Percentiles rank a stretch among this genome's conserved stretches.
These are phyloP conservation scores for Pholiota adiposa DNA, from an alignment of 1,284 basidiomycete genomes.

Conservation along the genomic window DNA sequence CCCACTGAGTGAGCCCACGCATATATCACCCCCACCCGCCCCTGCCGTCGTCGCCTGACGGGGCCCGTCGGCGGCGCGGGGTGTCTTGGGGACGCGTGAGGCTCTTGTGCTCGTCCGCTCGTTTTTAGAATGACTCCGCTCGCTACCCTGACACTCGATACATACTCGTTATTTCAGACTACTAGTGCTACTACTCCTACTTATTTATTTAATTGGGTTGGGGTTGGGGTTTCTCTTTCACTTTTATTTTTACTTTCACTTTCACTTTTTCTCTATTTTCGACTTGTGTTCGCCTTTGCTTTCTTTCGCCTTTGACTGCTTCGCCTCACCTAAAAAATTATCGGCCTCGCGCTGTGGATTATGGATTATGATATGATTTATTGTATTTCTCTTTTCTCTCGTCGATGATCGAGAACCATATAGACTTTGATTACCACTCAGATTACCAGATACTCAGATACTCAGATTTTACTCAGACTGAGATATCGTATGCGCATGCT, in stretches of 20 bases:
- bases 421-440: too few relatives aligned
- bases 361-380: neutral
- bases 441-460: too few relatives aligned
- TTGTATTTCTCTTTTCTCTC: neutral
- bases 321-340: too few relatives aligned
- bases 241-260: slow-evolving; percentile 9
- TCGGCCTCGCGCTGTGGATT: neutral
- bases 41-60: neutral
- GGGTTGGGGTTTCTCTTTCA: slow-evolving; percentile 10
- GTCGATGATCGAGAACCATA: too few relatives aligned
- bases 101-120: slow-evolving; percentile 4
- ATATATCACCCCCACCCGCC: neutral
- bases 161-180: too few relatives aligned
- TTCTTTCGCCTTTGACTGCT: too few relatives aligned
- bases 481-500: too few relatives aligned
- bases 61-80: neutral
- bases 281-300: too few relatives aligned
- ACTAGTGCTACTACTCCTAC: too few relatives aligned
- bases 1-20: neutral
- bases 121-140: slow-evolving; percentile 8
- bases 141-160: too few relatives aligned
- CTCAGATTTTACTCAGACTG: too few relatives aligned
- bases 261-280: slow-evolving; percentile 11
- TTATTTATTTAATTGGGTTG: slow-evolving; percentile 11
- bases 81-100: neutral